Evolutionary conservation across 805 yeast species (phyloP), one percentile per base, ranked within the genome.

Genomic region (Middelhovenomyces tepae): DNA sequence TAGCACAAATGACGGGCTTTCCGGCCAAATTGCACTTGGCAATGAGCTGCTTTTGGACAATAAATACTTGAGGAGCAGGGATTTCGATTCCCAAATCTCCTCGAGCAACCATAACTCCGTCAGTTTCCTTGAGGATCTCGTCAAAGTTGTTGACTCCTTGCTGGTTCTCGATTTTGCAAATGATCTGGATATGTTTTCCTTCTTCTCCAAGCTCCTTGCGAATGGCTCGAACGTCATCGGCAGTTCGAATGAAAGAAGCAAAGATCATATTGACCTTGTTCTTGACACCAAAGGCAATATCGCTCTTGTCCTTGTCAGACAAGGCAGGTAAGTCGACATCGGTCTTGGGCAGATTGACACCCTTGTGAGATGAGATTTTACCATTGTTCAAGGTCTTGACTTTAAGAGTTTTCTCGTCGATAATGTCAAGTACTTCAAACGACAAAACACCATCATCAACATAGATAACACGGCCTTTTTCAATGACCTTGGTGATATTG

Each of bases 91-190:
- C 98, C 56, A 91, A 75, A 65, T 91, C 98, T 74, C 98, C 98
- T 70, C 98, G 81, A 56, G 98, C 98, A 62, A 91, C 97, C 98
- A 91, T 91, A 58, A 91, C 95, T 73, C 97, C 98, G 62, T 91
- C 98, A 44, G 98, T 91, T 64, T 78, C 94, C 54, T 62, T 62
- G 60, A 91, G 77, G 59, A 91, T 91, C 44, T 84, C 96, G 65
- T 91, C 98, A 60, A 91, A 91, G 78, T 91, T 91, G 82, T 91
- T 87, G 56, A 91, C 97, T 75, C 98, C 98, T 69, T 91, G 98
- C 71, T 89, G 97, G 74, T 86, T 87, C 74, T 91, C 98, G 60
- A 91, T 89, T 76, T 91, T 91, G 61, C 85, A 80, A 54, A 91
- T 87, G 69, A 91, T 86, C 74, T 91, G 93, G 65, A 91, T 83